Conservation (phyloP, 345 rosid genomes). For the Sonneratia alba region DNA sequence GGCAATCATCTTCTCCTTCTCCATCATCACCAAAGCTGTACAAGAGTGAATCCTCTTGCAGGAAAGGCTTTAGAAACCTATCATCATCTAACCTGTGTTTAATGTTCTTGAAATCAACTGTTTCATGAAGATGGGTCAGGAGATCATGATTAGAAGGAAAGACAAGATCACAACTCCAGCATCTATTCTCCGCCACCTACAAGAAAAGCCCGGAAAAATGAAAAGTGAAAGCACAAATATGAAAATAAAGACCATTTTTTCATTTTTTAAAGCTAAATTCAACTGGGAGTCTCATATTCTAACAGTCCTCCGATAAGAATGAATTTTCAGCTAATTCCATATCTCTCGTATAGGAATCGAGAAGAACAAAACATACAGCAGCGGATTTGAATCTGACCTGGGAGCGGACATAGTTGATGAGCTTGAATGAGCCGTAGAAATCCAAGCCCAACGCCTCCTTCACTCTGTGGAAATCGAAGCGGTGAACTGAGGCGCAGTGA, state of each 20-base stretch:
- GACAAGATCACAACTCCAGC: slow-evolving; percentile 56
- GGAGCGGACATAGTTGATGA: slow-evolving; percentile 75
- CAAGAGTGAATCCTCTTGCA: slow-evolving; percentile 69
- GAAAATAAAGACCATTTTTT: background rate
- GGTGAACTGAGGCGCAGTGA: slow-evolving; percentile 47
- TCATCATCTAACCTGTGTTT: slow-evolving; percentile 45
- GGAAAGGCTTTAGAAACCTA: slow-evolving; percentile 62
- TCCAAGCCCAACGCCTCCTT: slow-evolving; percentile 45
- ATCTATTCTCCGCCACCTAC: slow-evolving; percentile 65
- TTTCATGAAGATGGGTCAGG: slow-evolving; percentile 37
- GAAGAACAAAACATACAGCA: background rate
- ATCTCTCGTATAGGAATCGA: background rate
- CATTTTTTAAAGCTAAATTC: background rate
- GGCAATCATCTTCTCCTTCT: slow-evolving; percentile 49
- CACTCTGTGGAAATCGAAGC: slow-evolving; percentile 46
- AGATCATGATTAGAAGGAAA: slow-evolving; percentile 34
- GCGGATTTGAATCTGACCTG: slow-evolving; percentile 28
- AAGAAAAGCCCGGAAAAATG: slow-evolving; percentile 9
- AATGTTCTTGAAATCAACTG: slow-evolving; percentile 21
- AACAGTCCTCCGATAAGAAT: slow-evolving; percentile 4
- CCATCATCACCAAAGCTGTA: slow-evolving; percentile 70
- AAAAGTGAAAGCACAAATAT: background rate
- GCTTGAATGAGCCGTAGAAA: slow-evolving; percentile 70
- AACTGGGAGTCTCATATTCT: background rate
- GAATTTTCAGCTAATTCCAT: background rate